These are phyloP conservation scores for Leccinum barrowsii DNA, from an alignment of 768 basidiomycete species.

Conservation along the genomic window DNA sequence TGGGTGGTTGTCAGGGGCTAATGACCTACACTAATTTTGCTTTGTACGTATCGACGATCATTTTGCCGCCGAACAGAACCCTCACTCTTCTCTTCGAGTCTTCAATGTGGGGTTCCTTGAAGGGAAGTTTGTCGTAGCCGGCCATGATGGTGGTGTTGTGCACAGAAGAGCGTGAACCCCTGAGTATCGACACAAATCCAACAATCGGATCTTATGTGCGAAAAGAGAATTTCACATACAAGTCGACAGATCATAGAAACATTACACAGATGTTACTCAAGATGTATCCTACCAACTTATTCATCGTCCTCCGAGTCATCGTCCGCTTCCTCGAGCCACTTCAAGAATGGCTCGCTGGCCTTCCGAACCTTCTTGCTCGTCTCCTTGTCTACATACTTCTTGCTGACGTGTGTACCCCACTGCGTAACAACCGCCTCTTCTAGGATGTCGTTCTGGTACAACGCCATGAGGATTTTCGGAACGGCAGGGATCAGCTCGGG, in stretches of 20 bases:
- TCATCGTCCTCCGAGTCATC: slow-evolving; percentile 38
- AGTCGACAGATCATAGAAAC: slow-evolving; percentile 15
- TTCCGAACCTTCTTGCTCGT: slow-evolving; percentile 94
- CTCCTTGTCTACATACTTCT: slow-evolving; percentile 95
- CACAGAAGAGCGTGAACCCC: background rate
- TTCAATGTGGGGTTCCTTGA: slow-evolving; percentile 47
- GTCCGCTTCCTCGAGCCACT: slow-evolving; percentile 92
- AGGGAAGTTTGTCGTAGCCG: slow-evolving; percentile 27
- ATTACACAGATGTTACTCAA: background rate
- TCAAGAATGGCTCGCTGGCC: slow-evolving; percentile 92
- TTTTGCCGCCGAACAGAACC: slow-evolving; percentile 48
- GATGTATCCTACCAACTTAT: slow-evolving; percentile 6
- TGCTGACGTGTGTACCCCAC: slow-evolving; percentile 96
- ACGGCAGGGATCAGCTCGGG: slow-evolving; percentile 69
- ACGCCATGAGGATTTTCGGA: slow-evolving; percentile 89
- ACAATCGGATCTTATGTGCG: too few species aligned
- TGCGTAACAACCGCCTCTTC: slow-evolving; percentile 88
- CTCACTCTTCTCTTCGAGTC: slow-evolving; percentile 48
- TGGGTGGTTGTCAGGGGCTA: background rate
- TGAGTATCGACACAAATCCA: background rate
- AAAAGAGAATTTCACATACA: background rate
- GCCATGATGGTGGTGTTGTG: slow-evolving; percentile 10
- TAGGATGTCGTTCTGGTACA: slow-evolving; percentile 89
- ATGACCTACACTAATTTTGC: slow-evolving; percentile 54
- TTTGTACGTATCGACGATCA: slow-evolving; percentile 52